Percentiles rank a stretch among this genome's conserved stretches.
Conservation (phyloP, 2,329 filamentous ascomycete genomes). For the Stagonosporopsis vannaccii region DNA sequence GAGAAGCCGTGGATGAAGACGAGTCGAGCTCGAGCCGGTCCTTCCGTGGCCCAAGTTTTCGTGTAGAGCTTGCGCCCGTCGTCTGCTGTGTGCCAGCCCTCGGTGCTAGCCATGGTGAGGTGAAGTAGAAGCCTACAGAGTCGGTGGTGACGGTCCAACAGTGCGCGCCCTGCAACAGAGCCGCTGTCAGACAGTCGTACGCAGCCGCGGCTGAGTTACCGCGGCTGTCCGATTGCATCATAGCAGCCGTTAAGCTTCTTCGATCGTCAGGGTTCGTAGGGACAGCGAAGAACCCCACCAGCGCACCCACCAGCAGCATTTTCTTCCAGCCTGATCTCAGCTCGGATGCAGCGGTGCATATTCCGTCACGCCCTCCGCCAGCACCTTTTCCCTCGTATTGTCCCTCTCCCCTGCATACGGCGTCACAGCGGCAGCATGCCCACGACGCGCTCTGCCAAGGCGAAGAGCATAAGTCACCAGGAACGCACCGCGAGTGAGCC, state of each 20-base stretch:
- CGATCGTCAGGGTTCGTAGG: slow-evolving; percentile 13
- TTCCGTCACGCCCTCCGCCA: slow-evolving; percentile 23
- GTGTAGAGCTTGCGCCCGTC: slow-evolving; percentile 66
- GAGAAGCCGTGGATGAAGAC: slow-evolving; percentile 90
- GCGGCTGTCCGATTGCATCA: slow-evolving; percentile 16
- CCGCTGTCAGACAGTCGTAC: neutral
- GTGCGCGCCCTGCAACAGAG: neutral
- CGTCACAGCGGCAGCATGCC: slow-evolving; percentile 39
- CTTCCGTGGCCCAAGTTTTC: slow-evolving; percentile 68
- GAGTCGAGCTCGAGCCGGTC: slow-evolving; percentile 70
- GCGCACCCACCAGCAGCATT: slow-evolving; percentile 30
- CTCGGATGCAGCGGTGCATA: slow-evolving; percentile 27
- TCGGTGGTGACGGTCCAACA: neutral
- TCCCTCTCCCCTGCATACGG: slow-evolving; percentile 23
- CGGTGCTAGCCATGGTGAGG: slow-evolving; percentile 26
- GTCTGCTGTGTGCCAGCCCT: slow-evolving; percentile 59
- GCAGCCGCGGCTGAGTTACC: slow-evolving; percentile 1
- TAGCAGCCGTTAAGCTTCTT: slow-evolving; percentile 17
- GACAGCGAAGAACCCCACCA: slow-evolving; percentile 21
- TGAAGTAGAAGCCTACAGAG: neutral
- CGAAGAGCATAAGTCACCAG: slow-evolving; percentile 60
- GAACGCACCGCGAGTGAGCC: slow-evolving; percentile 78
- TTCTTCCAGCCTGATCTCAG: slow-evolving; percentile 15
- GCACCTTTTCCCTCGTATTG: slow-evolving; percentile 20
- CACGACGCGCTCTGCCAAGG: slow-evolving; percentile 41